Percentiles rank a stretch among this genome's conserved stretches.
These are phyloP conservation scores for Floccularia luteovirens DNA, from an alignment of 768 basidiomycete genomes.

Conservation along the genomic window DNA sequence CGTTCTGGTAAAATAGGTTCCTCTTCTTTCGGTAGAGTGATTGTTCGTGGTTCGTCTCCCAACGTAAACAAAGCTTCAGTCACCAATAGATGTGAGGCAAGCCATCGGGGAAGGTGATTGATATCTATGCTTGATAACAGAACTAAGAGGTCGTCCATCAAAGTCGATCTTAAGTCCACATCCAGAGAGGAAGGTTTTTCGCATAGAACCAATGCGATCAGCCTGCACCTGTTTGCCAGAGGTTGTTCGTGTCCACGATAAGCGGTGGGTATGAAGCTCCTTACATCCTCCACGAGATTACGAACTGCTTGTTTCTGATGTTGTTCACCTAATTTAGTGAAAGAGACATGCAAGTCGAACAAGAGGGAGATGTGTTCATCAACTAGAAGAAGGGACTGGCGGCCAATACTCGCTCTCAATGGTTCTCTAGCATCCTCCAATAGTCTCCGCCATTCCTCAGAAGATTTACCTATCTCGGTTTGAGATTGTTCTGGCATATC, in stretches of 20 bases:
- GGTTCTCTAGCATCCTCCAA: constrained; percentile 61
- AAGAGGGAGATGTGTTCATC: constrained; percentile 85
- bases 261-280: constrained; percentile 53
- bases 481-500: constrained; percentile 4
- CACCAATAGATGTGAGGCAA: constrained; percentile 78
- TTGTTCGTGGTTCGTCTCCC: constrained; percentile 62
- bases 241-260: constrained; percentile 70
- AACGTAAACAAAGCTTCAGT: constrained; percentile 77
- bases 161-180: constrained; percentile 39
- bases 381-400: constrained; percentile 68
- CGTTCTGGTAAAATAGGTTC: constrained; percentile 48
- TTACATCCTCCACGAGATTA: constrained; percentile 73
- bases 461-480: constrained; percentile 29
- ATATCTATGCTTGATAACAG: constrained; percentile 50
- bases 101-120: constrained; percentile 78
- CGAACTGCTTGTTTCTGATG: constrained; percentile 62
- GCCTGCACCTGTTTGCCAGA: constrained; percentile 74
- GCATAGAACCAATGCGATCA: constrained; percentile 77
- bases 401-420: constrained; percentile 55
- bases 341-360: constrained; percentile 81
- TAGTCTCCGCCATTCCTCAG: constrained; percentile 59
- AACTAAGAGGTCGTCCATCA: constrained; percentile 66
- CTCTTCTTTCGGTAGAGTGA: constrained; percentile 63
- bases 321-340: constrained; percentile 54
- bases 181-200: constrained; percentile 61